Base-by-base conservation (phyloP, 164 flowering plant genomes). In the Magnolia sinica region DNA sequence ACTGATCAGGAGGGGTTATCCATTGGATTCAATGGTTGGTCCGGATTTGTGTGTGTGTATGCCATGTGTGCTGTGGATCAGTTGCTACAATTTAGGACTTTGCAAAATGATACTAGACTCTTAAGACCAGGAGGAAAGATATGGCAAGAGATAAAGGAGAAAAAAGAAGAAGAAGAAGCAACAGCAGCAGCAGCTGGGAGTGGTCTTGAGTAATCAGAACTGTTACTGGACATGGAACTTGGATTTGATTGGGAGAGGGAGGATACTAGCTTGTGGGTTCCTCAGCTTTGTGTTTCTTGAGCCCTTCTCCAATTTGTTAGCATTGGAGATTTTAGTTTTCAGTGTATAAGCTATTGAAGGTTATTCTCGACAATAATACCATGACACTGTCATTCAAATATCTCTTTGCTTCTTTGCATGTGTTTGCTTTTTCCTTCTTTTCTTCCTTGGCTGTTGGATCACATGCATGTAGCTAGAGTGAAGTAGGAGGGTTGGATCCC, bases 251-350 rank as follows among this genome's bases (percentile, higher is more conserved):
- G 61, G 61, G 61, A 55, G 61, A 55, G 61, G 1, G 10, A 59
- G 68, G 23, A n/a, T 64, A 64, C 9, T 37, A 74, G 81, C 78
- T 75, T 79, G 50, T 71, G 78, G 75, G 81, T 79, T 79, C 75
- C 81, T 71, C 81, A 71, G 78, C 78, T 79, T 79, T 76, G 76
- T 76, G 76, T 80, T 63, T 70, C 66, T 76, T 69, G 55, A 22
- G 8, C 64, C 69, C 50, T 23, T 72, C 71, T 68, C 76, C 71
- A 72, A 80, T 18, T 27, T 68, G 50, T 72, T 27, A 73, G 29
- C 19, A 50, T 78, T 73, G 77, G 76, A 73, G 76, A 29, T 72
- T 66, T 52, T 29, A 70, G 52, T 19, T 68, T 74, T 58, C 69
- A 78, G 1, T 78, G 73, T 78, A 69, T 68, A 64, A 45, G 68